Evolutionary conservation across 78 protist species (phyloP).

Genomic region (Dictyostelium discoideum): DNA sequence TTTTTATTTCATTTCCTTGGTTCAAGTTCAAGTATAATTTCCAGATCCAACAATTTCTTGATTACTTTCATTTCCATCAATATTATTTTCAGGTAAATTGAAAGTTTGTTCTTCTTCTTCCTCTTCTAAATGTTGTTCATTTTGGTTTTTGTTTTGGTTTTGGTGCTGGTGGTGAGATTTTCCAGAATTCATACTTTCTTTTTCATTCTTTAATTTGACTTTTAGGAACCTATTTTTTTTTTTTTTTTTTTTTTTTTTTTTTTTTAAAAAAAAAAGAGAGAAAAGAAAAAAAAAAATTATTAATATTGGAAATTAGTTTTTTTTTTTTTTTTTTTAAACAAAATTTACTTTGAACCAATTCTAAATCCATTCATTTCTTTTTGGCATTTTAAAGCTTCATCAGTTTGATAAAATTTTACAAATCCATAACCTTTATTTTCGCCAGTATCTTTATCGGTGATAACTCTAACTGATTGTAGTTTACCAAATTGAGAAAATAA

Average conservation of each 20-base stretch:
- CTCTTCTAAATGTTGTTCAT: neutral
- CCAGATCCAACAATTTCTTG: neutral
- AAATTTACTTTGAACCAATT: conserved; percentile 43
- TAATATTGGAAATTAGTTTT: too few relatives aligned
- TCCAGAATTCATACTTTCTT: neutral
- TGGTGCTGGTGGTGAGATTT: neutral
- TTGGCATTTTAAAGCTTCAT: conserved; percentile 46
- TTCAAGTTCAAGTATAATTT: neutral
- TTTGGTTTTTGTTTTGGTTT: neutral
- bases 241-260: too few relatives aligned
- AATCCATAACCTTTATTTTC: conserved; percentile 78
- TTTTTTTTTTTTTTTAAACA: too few relatives aligned
- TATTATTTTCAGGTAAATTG: neutral
- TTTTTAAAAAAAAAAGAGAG: too few relatives aligned
- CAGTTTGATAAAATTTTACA: conserved; percentile 46
- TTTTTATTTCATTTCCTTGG: neutral
- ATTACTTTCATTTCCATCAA: neutral
- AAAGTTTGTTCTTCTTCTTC: neutral
- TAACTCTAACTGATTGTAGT: conserved; percentile 55
- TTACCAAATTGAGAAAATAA: conserved; percentile 57
- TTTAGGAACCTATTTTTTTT: neutral
- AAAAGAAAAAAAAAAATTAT: too few relatives aligned
- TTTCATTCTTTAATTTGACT: neutral
- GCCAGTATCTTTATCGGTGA: conserved; percentile 66
- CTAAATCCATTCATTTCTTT: conserved; percentile 72